A percentile compares a stretch with the other conserved stretches of the same genome.
phyloP scores from a whole-genome alignment of 495 filamentous ascomycete species.

The Penicillium diatomitis region DNA sequence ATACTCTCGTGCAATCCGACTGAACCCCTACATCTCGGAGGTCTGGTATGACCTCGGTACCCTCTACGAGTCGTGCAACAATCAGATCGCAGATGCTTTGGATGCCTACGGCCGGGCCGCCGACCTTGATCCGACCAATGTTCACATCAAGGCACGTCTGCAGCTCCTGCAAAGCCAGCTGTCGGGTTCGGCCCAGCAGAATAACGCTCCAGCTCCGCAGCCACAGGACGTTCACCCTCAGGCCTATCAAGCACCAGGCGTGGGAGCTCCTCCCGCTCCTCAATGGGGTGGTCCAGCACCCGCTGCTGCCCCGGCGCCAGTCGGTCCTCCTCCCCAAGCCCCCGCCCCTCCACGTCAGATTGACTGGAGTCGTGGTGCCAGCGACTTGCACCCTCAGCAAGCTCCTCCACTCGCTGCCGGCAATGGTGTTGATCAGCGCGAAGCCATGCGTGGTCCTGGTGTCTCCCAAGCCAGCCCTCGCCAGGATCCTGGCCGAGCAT shows the following conservation, averaged over 20 bases:
- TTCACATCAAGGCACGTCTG: slow-evolving; percentile 91
- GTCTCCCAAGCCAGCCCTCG: slow-evolving; percentile 60
- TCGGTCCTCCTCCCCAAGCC: slow-evolving; percentile 51
- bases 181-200: slow-evolving; percentile 61
- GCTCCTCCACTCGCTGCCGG: slow-evolving; percentile 48
- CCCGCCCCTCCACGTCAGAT: slow-evolving; percentile 52
- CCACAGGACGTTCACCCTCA: slow-evolving; percentile 83
- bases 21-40: slow-evolving; percentile 98
- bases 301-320: slow-evolving; percentile 49
- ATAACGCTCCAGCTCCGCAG: slow-evolving; percentile 58
- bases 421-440: slow-evolving; percentile 73
- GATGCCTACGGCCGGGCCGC: slow-evolving; percentile 93
- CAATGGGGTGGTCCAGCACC: slow-evolving; percentile 65
- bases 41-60: slow-evolving; percentile 99
- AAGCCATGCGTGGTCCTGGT: slow-evolving; percentile 55
- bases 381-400: slow-evolving; percentile 59
- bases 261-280: slow-evolving; percentile 65
- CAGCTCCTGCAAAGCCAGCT: slow-evolving; percentile 75
- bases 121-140: slow-evolving; percentile 85
- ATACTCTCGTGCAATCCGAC: slow-evolving; percentile 92
- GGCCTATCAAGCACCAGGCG: slow-evolving; percentile 67
- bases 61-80: slow-evolving; percentile 98
- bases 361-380: slow-evolving; percentile 70
- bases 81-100: slow-evolving; percentile 92
- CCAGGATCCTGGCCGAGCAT: slow-evolving; percentile 61